Evolutionary conservation across 2,329 filamentous ascomycete species (phyloP), one percentile per base, ranked within the genome.

Genomic region (Xylariomycetidae sp.): DNA sequence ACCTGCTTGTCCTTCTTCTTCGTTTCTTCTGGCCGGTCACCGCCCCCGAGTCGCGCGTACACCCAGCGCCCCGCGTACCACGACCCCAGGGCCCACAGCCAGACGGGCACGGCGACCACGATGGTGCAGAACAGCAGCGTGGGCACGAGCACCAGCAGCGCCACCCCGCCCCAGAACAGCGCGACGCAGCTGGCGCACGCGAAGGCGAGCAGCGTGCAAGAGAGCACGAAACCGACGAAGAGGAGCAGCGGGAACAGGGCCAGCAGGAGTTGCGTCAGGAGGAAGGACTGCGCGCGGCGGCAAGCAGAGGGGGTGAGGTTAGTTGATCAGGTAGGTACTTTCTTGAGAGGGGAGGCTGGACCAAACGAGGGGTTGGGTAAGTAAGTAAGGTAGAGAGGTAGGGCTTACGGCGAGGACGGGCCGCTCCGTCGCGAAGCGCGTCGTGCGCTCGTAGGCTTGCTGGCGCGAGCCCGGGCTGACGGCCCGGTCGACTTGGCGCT

Each of bases 331-430:
- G n/a, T 7, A 3, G 10, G 12, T 22, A 16, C 8, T 12, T 12
- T 8, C 8, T 23, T 23, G 15, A 14, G 25, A 12, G 20, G 20
- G 25, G 18, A 26, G 15, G 23, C 31, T 29, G 25, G 25, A 33
- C n/a, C n/a, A n/a, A n/a, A n/a, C n/a, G n/a, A n/a, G 27, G 20
- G 17, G 12, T 10, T 22, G 22, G 16, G 16, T 13, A 29, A 24
- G 15, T 15, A 29, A 14, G 13, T 4, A 30, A 9, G 28, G 6
- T 29, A n/a, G 12, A 20, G 24, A 6, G 14, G 29, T 22, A 14
- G 19, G 27, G 57, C 79, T 15, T 65, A 86, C 83, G 35, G 82
- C 78, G 26, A 88, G 63, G 41, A 86, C 63, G 3, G 86, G 86
- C 36, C 82, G 79, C 30, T 70, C 63, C 5, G 68, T 58, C 12